Evolutionary conservation across 495 filamentous ascomycete genomes (phyloP), one percentile per base, ranked within the genome.

Genomic region (Penicillium tannophilum): DNA sequence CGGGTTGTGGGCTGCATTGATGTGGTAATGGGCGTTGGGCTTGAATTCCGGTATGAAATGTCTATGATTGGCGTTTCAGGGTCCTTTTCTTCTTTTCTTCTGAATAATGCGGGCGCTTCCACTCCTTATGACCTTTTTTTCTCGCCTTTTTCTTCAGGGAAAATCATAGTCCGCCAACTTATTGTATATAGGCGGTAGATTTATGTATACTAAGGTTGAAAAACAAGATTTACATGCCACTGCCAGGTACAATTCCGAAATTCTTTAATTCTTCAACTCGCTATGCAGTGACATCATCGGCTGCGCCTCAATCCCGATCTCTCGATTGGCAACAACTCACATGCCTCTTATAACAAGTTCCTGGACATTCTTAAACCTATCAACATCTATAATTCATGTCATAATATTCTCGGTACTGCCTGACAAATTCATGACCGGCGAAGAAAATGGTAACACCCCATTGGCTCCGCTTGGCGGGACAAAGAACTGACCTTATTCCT

Each of bases 261-360:
- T 28, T 28, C 4, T 28, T 28, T 28, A 36, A 36, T 14, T 36
- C 33, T 36, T 35, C 7, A 33, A 33, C 31, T 33, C 33, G 12
- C 5, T 33, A 41, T 52, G 31, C 52, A 12, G 54, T 67, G 65
- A 67, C 62, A 64, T 68, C 65, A 68, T 68, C 57, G 51, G 54
- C 62, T 61, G 62, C 62, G 62, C 62, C 58, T 54, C 57, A 58
- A 42, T 26, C 36, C 36, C 2, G 24, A 10, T 36, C 12, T 36
- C 33, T 14, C 33, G 10, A 36, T 36, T 36, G 33, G 10, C 33
- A 36, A 36, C 33, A 36, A 11, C 33, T 14, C 33, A 9, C 33
- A 8, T 36, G 33, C 10, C 10, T 8, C 10, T 3, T 11, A 36
- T 36, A 36, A 41, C 16, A 41, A 16, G 36, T 12, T 20, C 6